Evolutionary conservation across 768 basidiomycete genomes (phyloP).

Genomic region (Boletus edulis): DNA sequence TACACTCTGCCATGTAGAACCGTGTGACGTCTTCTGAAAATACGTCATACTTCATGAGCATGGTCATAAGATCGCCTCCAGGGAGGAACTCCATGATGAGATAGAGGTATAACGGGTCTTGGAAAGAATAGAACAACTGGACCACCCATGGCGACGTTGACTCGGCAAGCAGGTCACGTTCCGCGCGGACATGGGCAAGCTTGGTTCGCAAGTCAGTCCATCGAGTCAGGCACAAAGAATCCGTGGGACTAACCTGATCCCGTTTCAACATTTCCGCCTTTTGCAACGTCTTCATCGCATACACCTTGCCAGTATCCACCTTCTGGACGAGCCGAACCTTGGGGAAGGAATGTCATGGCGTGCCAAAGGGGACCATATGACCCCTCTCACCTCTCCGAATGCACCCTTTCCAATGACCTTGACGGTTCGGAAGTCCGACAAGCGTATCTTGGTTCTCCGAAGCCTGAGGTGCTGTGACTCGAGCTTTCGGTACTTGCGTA

Average conservation of each 20-base stretch:
- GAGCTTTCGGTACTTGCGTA: conserved; percentile 80
- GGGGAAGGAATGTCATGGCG: conserved; percentile 3
- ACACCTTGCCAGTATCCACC: conserved; percentile 95
- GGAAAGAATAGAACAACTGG: conserved; percentile 97
- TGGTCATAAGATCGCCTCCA: conserved; percentile 99
- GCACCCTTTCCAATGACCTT: conserved; percentile 99
- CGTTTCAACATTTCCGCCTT: conserved; percentile 99
- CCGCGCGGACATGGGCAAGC: conserved; percentile 97
- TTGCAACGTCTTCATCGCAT: conserved; percentile 98
- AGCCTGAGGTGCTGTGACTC: conserved; percentile 91
- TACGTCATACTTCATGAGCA: conserved; percentile 99
- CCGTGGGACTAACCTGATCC: conserved; percentile 71
- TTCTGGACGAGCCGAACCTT: conserved; percentile 96
- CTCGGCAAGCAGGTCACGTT: conserved; percentile 94
- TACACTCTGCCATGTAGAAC: conserved; percentile 99
- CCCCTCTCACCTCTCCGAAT: conserved; percentile 80
- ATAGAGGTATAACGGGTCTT: conserved; percentile 93
- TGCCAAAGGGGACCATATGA: background rate
- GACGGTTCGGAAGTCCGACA: conserved; percentile 92
- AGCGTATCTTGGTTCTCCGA: conserved; percentile 87
- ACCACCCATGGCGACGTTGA: conserved; percentile 98
- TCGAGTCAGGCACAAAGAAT: background rate
- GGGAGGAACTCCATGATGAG: conserved; percentile 93
- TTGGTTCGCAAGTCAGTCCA: conserved; percentile 32
- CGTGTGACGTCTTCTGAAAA: conserved; percentile 98